Evolutionary conservation across 2,329 filamentous ascomycete genomes (phyloP), one percentile per base, ranked within the genome.

Genomic region (Bipolaris cookei): DNA sequence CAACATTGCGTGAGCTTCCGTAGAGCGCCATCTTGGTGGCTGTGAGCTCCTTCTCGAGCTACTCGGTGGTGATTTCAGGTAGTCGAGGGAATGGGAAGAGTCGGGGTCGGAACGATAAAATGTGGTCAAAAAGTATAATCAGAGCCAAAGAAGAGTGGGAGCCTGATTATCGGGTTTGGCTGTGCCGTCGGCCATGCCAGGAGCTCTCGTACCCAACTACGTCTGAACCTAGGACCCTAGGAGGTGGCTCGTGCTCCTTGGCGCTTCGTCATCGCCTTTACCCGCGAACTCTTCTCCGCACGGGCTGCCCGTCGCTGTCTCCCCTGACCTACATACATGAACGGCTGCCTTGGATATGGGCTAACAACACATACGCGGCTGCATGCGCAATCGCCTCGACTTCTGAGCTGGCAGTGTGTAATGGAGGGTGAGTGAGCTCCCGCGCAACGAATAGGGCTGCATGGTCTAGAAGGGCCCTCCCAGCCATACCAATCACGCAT

Each of bases 1-100:
- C 85, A 68, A 84, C 80, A 75, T 85, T 84, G 73, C 83, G 80
- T 51, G 79, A 78, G 44, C 78, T 72, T 65, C 79, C 77, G 71
- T 80, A 79, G 62, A 74, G 65, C 53, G 72, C 65, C 73, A 76
- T 76, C 47, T 53, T 57, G 65, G 54, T 57, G 56, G 61, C 46
- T 52, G 65, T 59, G 64, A 61, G 65, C 68, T 66, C 52, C 28
- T 52, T 59, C 32, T 14, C 28, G 54, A 54, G 43, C 54, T 56
- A 28, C 61, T 32, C 51, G 51, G 45, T 44, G 38, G 43, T 51
- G 47, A 51, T 61, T 39, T 58, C 60, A 59, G 58, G 37, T 41
- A 54, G 13, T 32, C 45, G 34, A 21, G 30, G n/a, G 35, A 21
- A 38, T n/a, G 23, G 28, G 47, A 18, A 44, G 23, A n/a, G 47